Percentiles rank a stretch among this genome's conserved stretches.
Conservation (phyloP, 139 green algal genomes). For the Picochlorum sp. region DNA sequence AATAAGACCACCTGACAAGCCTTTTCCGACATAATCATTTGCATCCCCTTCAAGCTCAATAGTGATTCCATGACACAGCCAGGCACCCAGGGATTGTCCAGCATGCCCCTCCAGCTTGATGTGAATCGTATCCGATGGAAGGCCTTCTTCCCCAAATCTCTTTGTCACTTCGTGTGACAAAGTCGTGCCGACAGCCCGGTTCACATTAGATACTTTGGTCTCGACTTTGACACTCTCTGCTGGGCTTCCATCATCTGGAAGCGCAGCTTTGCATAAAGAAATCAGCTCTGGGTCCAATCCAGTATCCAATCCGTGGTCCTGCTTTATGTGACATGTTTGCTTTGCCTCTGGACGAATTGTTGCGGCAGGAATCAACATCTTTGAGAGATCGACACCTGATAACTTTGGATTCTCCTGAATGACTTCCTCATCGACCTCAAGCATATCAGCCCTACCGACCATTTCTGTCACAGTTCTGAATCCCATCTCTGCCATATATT, state of each 20-base stretch:
- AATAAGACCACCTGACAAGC: conserved; percentile 67
- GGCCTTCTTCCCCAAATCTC: conserved; percentile 60
- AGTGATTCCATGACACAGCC: conserved; percentile 67
- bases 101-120: conserved; percentile 82
- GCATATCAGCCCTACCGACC: conserved; percentile 82
- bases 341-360: conserved; percentile 69
- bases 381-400: conserved; percentile 63
- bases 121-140: conserved; percentile 80
- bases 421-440: conserved; percentile 57
- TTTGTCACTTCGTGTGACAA: conserved; percentile 84
- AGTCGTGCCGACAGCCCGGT: conserved; percentile 83
- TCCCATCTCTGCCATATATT: conserved; percentile 83
- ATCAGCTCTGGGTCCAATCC: conserved; percentile 80
- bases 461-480: conserved; percentile 80
- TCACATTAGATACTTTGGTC: conserved; percentile 67
- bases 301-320: conserved; percentile 81
- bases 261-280: conserved; percentile 49
- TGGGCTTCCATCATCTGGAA: conserved; percentile 11
- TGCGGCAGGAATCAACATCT: conserved; percentile 73
- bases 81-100: conserved; percentile 82
- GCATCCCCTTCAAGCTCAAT: conserved; percentile 86
- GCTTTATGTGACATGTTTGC: conserved; percentile 53
- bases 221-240: conserved; percentile 63
- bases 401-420: conserved; percentile 64
- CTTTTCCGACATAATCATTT: conserved; percentile 96